Conservation (phyloP, 768 basidiomycete species). For the Tulasnella sp. region DNA sequence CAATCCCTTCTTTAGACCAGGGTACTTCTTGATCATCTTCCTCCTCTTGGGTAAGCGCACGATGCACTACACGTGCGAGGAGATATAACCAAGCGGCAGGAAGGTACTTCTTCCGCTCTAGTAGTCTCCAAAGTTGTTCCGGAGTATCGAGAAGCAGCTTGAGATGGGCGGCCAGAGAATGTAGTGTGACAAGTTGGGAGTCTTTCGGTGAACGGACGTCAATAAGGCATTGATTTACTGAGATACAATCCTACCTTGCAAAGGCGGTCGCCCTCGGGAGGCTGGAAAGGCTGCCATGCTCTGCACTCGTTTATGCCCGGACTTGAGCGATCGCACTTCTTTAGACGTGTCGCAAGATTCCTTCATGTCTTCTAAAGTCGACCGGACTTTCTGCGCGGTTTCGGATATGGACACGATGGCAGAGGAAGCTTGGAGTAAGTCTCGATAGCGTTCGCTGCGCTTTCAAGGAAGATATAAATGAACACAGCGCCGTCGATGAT, state of each 20-base stretch:
- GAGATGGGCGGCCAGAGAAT: conserved; percentile 73
- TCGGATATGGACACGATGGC: conserved; percentile 67
- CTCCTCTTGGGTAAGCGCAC: conserved; percentile 52
- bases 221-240: background rate
- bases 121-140: conserved; percentile 80
- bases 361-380: conserved; percentile 52
- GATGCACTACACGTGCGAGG: conserved; percentile 73
- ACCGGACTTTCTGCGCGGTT: conserved; percentile 53
- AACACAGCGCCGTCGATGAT: conserved; percentile 10
- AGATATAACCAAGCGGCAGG: conserved; percentile 83
- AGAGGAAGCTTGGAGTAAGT: conserved; percentile 73
- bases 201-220: conserved; percentile 33
- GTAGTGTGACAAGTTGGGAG: conserved; percentile 52
- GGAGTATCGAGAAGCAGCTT: conserved; percentile 88
- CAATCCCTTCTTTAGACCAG: conserved; percentile 39
- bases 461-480: conserved; percentile 37
- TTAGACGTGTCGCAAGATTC: conserved; percentile 22
- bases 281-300: background rate
- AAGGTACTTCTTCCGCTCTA: conserved; percentile 69
- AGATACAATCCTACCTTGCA: conserved; percentile 6
- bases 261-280: conserved; percentile 28
- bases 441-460: conserved; percentile 79
- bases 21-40: conserved; percentile 44
- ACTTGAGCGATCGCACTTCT: conserved; percentile 4
- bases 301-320: background rate